Base-by-base conservation (phyloP, 2,329 filamentous ascomycete genomes). In the Colletotrichum paranaense region DNA sequence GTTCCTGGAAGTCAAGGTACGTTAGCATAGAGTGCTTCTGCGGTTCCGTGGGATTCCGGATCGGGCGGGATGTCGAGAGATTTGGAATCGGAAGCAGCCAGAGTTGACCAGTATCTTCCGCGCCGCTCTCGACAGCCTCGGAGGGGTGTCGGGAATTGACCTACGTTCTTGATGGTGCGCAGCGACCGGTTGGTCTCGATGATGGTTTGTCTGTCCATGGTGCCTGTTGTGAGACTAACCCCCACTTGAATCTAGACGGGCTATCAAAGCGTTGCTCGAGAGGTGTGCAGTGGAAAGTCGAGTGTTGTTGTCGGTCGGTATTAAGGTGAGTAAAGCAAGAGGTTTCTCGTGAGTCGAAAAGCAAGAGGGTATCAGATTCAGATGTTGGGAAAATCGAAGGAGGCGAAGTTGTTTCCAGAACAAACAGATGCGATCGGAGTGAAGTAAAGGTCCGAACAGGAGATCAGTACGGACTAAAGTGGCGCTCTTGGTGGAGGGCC, bases 151-250 rank as follows among this genome's bases (percentile, higher is more conserved):
- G 28, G 30, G 19, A 38, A 72, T 69, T 57, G 64, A 81, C 90
- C 78, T 86, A 95, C 95, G 80, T 93, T 95, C 86, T 95, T 95
- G 86, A 98, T 95, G 79, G 91, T 93, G 76, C 95, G 92, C 80
- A 97, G 91, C 80, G 94, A 95, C 85, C 95, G 91, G 86, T 96
- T 97, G 84, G 92, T 91, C 89, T 90, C 89, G 76, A 91, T 90
- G 79, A 90, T 88, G 75, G 85, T 86, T 79, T 91, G 89, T 77
- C 89, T 89, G 77, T 90, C 88, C 72, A 76, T 82, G 78, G 24
- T 72, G 62, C 30, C 38, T 62, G 66, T 32, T 62, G n/a, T 59
- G 28, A 28, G 46, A n/a, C 35, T 22, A 59, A 56, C 53, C 42
- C 42, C 66, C 59, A 63, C 70, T 59, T 22, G 28, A 19, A 46